Evolutionary conservation across 139 green algal genomes (phyloP), one percentile per base, ranked within the genome.

Genomic region (Chlorella sp.): DNA sequence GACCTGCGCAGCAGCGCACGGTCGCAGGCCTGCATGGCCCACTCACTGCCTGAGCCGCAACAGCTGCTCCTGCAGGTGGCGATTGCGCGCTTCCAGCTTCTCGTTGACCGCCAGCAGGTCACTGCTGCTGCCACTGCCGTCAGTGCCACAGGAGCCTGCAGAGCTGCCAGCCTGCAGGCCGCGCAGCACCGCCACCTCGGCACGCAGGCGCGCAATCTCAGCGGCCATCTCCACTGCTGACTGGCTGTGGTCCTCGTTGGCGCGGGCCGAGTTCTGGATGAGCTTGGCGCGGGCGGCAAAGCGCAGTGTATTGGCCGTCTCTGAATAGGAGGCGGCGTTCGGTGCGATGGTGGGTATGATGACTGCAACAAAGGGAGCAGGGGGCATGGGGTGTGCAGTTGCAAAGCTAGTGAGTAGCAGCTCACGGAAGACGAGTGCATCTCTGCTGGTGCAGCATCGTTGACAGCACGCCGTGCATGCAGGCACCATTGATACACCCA

Each of bases 261-360:
- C 83, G 2, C 91, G 85, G 30, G 93, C 91, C 78, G 91, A 64
- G 90, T 94, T 95, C n/a, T 88, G 57, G 9, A 95, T 57, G 21
- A 91, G 86, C 75, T 92, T 89, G 30, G 93, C 94, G 1, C 92
- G 90, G 60, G 91, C 68, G 7, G 94, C 94, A 92, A 95, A 96
- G 24, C 48, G 61, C 80, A 96, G 94, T 0, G 93, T 96, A 76
- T 48, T 90, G 16, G 93, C 66, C 0, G 94, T 96, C 90, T 96
- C 94, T 1, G 81, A 36, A 2, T 89, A 53, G 36, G 89, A 89
- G 69, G 81, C 66, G 30, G 88, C 83, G 7, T 92, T 90, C 1
- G 94, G 94, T 21, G 84, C 90, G 2, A 97, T 85, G 36, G 93
- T 94, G 30, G 94, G 94, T 37, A 97, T 91, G 87, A 97, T 90